A percentile compares a stretch with the other conserved stretches of the same genome.
Conservation (phyloP, 2,329 filamentous ascomycete species). For the Sporothrix inflata region DNA sequence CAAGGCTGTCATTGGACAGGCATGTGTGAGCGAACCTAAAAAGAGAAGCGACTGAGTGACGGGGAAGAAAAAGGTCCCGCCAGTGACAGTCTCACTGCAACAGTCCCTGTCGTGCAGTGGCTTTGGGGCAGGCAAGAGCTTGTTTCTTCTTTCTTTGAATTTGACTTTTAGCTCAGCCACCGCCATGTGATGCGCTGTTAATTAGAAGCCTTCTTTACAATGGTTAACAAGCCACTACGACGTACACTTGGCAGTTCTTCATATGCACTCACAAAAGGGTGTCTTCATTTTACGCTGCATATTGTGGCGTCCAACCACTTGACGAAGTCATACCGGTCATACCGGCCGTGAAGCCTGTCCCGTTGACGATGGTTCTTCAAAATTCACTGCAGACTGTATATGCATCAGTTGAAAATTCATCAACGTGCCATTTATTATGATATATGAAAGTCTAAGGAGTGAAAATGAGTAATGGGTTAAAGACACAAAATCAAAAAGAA, state of each 20-base stretch:
- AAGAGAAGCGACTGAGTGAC: too few relatives aligned
- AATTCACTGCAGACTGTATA: too few relatives aligned
- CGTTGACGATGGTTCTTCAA: too few relatives aligned
- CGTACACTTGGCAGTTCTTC: neutral
- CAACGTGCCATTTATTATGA: neutral
- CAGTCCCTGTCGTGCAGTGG: neutral
- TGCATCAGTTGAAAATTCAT: neutral
- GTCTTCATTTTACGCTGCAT: neutral
- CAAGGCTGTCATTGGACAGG: too few relatives aligned
- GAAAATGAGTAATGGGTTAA: neutral
- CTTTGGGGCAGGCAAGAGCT: too few relatives aligned
- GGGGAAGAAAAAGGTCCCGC: too few relatives aligned
- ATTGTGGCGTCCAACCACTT: neutral
- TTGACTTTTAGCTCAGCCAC: neutral
- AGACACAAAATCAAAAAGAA: constrained; percentile 9
- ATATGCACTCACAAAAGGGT: neutral
- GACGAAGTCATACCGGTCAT: neutral
- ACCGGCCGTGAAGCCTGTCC: too few relatives aligned
- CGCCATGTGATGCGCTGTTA: neutral
- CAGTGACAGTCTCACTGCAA: too few relatives aligned
- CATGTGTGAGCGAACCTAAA: too few relatives aligned
- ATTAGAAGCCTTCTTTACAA: neutral
- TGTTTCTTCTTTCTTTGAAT: neutral
- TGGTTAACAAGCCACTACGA: neutral
- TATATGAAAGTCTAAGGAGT: neutral